These are phyloP conservation scores for Aspergillus pseudoviridinutans DNA, from an alignment of 2,329 filamentous ascomycete species.

Conservation along the genomic window DNA sequence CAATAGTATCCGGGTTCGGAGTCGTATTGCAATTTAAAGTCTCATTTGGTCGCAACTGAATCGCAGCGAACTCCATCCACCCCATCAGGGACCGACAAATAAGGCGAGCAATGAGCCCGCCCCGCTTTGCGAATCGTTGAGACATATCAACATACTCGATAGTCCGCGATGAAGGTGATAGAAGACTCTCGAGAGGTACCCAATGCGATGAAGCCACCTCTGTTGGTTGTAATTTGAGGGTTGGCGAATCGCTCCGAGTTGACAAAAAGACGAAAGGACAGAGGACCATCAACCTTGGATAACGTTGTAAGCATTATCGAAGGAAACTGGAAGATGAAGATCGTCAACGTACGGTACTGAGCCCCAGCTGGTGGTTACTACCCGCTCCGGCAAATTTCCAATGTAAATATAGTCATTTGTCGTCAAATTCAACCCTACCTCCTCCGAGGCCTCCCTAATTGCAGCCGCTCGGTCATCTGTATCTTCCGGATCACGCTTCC, in stretches of 20 bases:
- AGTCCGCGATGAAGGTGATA: conserved; percentile 58
- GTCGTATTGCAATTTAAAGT: conserved; percentile 55
- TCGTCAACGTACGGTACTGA: conserved; percentile 50
- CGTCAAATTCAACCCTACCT: conserved; percentile 61
- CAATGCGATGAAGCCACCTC: conserved; percentile 67
- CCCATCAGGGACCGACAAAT: conserved; percentile 57
- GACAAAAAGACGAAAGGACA: conserved; percentile 66
- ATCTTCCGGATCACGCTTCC: conserved; percentile 63
- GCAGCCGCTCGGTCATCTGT: conserved; percentile 59
- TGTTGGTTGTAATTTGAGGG: conserved; percentile 60
- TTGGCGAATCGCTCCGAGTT: conserved; percentile 53
- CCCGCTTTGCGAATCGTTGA: conserved; percentile 56
- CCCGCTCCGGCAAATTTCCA: conserved; percentile 62
- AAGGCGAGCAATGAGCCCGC: conserved; percentile 52
- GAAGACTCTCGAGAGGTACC: conserved; percentile 60
- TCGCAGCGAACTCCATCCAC: conserved; percentile 65
- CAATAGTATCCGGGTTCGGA: conserved; percentile 45
- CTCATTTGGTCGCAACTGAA: conserved; percentile 59
- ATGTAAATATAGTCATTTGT: conserved; percentile 45
- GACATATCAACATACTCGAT: conserved; percentile 62
- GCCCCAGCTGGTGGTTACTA: conserved; percentile 65
- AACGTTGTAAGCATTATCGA: neutral
- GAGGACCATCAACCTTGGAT: conserved; percentile 59
- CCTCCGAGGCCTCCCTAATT: conserved; percentile 61
- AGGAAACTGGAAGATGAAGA: neutral